Conservation (phyloP, 2,329 filamentous ascomycete genomes). For the Rhynchosporium graminicola region DNA sequence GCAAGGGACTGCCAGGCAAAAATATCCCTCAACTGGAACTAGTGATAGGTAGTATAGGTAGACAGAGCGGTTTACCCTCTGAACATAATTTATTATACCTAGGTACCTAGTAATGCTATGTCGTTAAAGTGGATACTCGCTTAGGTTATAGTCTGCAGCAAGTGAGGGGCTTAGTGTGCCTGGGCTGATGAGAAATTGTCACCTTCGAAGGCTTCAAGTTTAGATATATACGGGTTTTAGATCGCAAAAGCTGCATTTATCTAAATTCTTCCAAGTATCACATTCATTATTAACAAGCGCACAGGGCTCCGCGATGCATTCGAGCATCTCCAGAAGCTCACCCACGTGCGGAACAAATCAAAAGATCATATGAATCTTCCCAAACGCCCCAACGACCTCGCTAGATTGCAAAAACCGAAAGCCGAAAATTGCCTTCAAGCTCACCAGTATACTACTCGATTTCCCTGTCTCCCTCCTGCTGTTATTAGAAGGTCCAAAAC, state of each 20-base stretch:
- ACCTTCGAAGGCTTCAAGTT: too few species aligned
- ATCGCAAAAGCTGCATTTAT: neutral
- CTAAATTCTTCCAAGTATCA: neutral
- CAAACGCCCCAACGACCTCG: constrained; percentile 24
- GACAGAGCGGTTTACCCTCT: too few species aligned
- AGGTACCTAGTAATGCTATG: too few species aligned
- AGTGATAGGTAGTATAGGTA: too few species aligned
- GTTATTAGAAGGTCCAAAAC: constrained; percentile 19
- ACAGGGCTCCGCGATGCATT: neutral
- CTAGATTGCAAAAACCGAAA: constrained; percentile 15
- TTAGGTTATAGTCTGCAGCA: too few species aligned
- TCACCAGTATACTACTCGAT: neutral
- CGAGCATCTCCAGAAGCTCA: neutral
- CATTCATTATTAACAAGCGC: neutral
- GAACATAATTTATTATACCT: too few species aligned
- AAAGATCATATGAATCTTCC: neutral
- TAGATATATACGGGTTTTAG: too few species aligned
- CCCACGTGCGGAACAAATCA: neutral
- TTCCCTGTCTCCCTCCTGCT: constrained; percentile 8
- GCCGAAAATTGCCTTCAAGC: neutral
- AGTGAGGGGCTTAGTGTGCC: too few species aligned
- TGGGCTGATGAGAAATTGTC: too few species aligned
- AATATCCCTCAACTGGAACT: too few species aligned
- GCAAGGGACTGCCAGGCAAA: too few species aligned
- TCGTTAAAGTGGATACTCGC: too few species aligned